Evolutionary conservation across 2,329 filamentous ascomycete genomes (phyloP).

Genomic region (Arthroderma sp.): DNA sequence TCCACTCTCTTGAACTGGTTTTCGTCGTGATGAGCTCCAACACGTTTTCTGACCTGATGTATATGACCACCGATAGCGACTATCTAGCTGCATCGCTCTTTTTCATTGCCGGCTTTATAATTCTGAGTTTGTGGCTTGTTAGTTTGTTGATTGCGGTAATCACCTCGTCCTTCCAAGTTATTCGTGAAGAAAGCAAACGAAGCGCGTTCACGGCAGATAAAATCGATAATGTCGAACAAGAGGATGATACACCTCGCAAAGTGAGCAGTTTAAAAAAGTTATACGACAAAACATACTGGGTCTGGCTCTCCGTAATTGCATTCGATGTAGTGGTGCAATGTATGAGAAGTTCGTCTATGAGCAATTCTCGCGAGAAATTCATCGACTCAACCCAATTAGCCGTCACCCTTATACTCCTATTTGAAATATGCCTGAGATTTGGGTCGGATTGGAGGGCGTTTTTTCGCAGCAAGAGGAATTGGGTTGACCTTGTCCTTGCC

Average conservation of each 20-base stretch:
- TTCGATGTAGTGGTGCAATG: slow-evolving; percentile 70
- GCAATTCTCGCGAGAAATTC: slow-evolving; percentile 43
- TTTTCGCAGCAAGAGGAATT: slow-evolving; percentile 57
- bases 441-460: slow-evolving; percentile 69
- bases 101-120: slow-evolving; percentile 60
- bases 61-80: slow-evolving; percentile 82
- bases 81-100: slow-evolving; percentile 76
- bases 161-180: slow-evolving; percentile 95
- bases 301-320: slow-evolving; percentile 72
- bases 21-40: slow-evolving; percentile 99
- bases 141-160: slow-evolving; percentile 94
- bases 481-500: slow-evolving; percentile 67
- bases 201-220: slow-evolving; percentile 81
- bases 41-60: slow-evolving; percentile 90
- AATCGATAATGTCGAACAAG: slow-evolving; percentile 35
- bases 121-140: slow-evolving; percentile 91
- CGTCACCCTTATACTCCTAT: slow-evolving; percentile 62
- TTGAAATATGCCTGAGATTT: slow-evolving; percentile 74
- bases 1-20: slow-evolving; percentile 81
- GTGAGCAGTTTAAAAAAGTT: slow-evolving; percentile 48
- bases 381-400: slow-evolving; percentile 61
- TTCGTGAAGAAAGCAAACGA: slow-evolving; percentile 85
- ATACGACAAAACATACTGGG: slow-evolving; percentile 58
- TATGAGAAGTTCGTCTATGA: slow-evolving; percentile 65
- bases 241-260: slow-evolving; percentile 20